Percentiles rank a stretch among this genome's conserved stretches.
These are phyloP conservation scores for Royoungia palumana DNA, from an alignment of 768 basidiomycete species.

Conservation along the genomic window DNA sequence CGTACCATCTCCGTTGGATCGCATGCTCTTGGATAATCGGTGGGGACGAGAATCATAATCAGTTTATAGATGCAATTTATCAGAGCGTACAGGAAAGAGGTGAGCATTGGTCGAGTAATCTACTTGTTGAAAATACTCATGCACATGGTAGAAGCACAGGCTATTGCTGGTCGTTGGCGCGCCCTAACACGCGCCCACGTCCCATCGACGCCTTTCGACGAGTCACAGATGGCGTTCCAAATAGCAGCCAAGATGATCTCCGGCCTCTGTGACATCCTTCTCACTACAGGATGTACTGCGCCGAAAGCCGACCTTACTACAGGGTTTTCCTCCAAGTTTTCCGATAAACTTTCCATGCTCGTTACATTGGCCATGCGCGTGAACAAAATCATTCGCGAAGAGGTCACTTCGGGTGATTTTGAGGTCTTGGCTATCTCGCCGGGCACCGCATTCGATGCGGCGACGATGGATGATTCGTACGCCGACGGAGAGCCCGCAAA, in stretches of 20 bases:
- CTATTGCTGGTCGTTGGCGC: conserved; percentile 42
- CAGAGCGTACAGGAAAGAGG: conserved; percentile 32
- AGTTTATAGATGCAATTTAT: conserved; percentile 28
- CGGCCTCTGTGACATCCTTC: conserved; percentile 27
- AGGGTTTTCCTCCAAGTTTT: conserved; percentile 41
- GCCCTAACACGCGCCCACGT: conserved; percentile 32
- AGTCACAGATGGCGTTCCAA: conserved; percentile 12
- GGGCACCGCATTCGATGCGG: conserved; percentile 9
- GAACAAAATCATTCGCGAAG: conserved; percentile 32
- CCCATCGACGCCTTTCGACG: conserved; percentile 6
- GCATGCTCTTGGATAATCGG: conserved; percentile 18
- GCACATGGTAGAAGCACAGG: conserved; percentile 36
- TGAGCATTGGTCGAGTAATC: no score
- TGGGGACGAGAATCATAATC: conserved; percentile 18
- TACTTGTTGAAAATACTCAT: background rate
- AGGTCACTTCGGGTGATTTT: conserved; percentile 25
- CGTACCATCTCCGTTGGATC: no score
- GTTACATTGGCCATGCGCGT: conserved; percentile 44
- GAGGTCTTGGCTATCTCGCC: conserved; percentile 19
- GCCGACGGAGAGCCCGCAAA: conserved; percentile 15
- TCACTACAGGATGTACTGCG: conserved; percentile 22
- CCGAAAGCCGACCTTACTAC: conserved; percentile 30
- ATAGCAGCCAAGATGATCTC: conserved; percentile 10
- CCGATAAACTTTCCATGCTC: conserved; percentile 38
- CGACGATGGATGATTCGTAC: conserved; percentile 23